A percentile compares a stretch with the other conserved stretches of the same genome.
These are phyloP conservation scores for Aurifilum marmelostoma DNA, from an alignment of 2,329 filamentous ascomycete genomes.

Conservation along the genomic window DNA sequence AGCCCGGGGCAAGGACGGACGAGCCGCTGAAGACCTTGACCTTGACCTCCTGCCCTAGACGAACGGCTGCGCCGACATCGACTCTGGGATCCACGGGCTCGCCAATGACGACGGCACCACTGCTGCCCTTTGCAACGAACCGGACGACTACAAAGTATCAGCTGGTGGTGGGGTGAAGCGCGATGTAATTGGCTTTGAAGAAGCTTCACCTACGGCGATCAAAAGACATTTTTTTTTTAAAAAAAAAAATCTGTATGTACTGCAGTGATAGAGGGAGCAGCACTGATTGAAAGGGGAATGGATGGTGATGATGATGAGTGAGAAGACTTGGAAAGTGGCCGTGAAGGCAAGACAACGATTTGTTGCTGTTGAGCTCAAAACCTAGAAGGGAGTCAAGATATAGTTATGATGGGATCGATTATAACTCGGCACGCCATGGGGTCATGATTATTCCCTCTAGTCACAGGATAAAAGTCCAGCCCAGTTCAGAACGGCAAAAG, in stretches of 20 bases:
- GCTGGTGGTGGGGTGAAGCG: not conserved
- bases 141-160: slow-evolving; percentile 22
- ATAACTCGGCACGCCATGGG: not conserved
- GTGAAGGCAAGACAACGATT: not conserved
- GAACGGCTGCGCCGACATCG: slow-evolving; percentile 61
- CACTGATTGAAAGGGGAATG: not conserved
- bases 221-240: slow-evolving; percentile 21
- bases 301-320: too few species aligned
- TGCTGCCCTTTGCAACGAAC: slow-evolving; percentile 26
- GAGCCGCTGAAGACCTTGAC: slow-evolving; percentile 61
- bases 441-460: not conserved
- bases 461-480: not conserved
- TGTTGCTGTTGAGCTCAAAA: not conserved
- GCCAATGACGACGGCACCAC: slow-evolving; percentile 23
- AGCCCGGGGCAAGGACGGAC: slow-evolving; percentile 59
- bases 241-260: not conserved
- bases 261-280: not conserved
- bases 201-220: slow-evolving; percentile 18
- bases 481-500: not conserved
- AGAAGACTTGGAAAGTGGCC: not conserved
- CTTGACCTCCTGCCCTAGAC: slow-evolving; percentile 58
- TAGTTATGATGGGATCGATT: not conserved
- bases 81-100: slow-evolving; percentile 38
- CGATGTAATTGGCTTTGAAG: not conserved
- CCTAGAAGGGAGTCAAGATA: not conserved